These are phyloP conservation scores for Aspergillus latus DNA, from an alignment of 2,329 filamentous ascomycete genomes.

Conservation along the genomic window DNA sequence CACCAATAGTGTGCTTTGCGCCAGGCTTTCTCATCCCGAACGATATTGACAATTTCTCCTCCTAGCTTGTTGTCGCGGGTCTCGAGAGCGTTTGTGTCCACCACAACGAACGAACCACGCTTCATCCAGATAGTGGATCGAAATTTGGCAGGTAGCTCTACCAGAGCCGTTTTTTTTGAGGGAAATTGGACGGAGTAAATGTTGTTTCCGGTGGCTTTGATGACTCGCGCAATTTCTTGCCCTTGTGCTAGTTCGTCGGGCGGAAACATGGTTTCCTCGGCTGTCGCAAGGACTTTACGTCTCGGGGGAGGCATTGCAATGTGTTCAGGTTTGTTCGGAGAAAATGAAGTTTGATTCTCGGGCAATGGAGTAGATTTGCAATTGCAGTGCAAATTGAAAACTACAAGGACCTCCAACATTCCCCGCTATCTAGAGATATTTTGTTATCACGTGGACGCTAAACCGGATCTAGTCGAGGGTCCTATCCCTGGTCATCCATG, in stretches of 20 bases:
- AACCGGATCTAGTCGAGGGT: neutral
- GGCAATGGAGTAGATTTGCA: neutral
- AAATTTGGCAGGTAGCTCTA: constrained; percentile 81
- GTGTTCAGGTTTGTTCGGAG: neutral
- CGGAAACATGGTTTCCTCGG: constrained; percentile 66
- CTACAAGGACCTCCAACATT: neutral
- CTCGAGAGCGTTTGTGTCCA: constrained; percentile 68
- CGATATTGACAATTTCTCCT: constrained; percentile 90
- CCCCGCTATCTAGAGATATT: constrained; percentile 3
- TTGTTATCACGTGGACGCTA: constrained; percentile 11
- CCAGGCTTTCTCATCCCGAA: constrained; percentile 89
- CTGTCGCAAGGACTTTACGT: constrained; percentile 73
- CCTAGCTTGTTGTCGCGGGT: constrained; percentile 72
- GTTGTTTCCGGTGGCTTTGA: constrained; percentile 84
- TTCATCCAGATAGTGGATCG: constrained; percentile 93
- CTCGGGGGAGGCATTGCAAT: constrained; percentile 70
- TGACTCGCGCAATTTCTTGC: constrained; percentile 71
- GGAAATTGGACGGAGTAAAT: constrained; percentile 78
- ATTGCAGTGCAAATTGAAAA: neutral
- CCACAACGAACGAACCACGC: constrained; percentile 80
- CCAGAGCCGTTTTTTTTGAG: constrained; percentile 63
- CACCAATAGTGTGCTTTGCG: constrained; percentile 86
- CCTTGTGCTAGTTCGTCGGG: constrained; percentile 53
- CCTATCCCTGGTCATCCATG: too few species aligned
- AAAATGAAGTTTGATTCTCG: neutral